Base-by-base conservation (phyloP, 768 basidiomycete genomes). In the Chalciporus sphaerocephalus region DNA sequence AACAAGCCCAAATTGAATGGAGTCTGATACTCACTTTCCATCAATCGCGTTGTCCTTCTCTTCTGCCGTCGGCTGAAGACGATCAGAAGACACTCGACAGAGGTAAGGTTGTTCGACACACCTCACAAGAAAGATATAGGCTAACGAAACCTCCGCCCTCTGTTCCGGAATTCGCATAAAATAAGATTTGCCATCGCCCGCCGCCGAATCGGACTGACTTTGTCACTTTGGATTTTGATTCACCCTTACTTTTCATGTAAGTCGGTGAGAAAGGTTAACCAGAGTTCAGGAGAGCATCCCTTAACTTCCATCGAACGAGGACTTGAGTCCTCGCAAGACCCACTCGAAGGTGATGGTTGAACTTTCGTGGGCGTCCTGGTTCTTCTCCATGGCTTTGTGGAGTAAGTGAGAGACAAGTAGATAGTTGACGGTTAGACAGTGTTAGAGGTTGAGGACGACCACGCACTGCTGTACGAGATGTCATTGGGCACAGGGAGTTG, bases 71-170 rank as follows among this genome's bases (percentile, higher is more conserved):
- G 90, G 91, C 87, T 91, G 50, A 47, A 28, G 41, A 7, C 1
- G 21, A 44, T 64, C 25, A 53, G 20, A 17, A 28, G 30, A 52
- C 17, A 28, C 18, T 32, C 13, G n/a, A 18, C 1, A 34, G n/a
- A n/a, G 28, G 24, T 37, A 15, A 16, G 10, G 3, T 15, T 21
- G 22, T n/a, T 4, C 15, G 59, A 57, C 80, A 42, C 46, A 89
- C 89, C 70, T 91, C 87, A 50, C 89, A 90, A 9, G 85, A 85
- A 18, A 92, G 73, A 62, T 89, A 92, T 33, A 92, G 59, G 62
- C 86, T 87, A 24, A 89, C 76, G 56, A 76, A 86, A 2, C 69
- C 71, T 38, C 79, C 76, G 34, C 76, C 74, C n/a, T 74, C 69
- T 16, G 74, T 76, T 0, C 88, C 87, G 32, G 87, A 83, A 60